A percentile compares a stretch with the other conserved stretches of the same genome.
phyloP scores from a whole-genome alignment of 1,139 yeast genomes.

The Yamadazyma jaroonii region DNA sequence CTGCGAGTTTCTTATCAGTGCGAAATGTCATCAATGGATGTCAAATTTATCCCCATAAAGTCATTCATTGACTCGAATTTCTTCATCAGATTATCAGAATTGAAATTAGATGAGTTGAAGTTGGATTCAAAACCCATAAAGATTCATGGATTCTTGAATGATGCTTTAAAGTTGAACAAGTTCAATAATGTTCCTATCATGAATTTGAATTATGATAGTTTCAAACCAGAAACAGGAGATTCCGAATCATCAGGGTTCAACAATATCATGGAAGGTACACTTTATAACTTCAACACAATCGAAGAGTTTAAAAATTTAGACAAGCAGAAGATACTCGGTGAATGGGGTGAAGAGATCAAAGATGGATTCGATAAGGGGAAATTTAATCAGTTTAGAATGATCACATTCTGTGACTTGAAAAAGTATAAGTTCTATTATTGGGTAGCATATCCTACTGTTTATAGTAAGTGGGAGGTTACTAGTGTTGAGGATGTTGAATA shows the following conservation, averaged over 20 bases:
- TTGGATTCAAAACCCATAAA: conserved; percentile 48
- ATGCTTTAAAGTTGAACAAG: conserved; percentile 30
- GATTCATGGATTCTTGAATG: conserved; percentile 37
- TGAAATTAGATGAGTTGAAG: conserved; percentile 66
- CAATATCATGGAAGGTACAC: conserved; percentile 23
- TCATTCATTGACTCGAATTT: conserved; percentile 86
- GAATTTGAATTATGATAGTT: conserved; percentile 38
- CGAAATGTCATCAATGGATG: conserved; percentile 2
- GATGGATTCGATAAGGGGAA: conserved; percentile 13
- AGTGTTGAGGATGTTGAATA: conserved; percentile 4
- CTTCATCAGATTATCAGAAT: conserved; percentile 66
- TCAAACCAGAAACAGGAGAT: conserved; percentile 28
- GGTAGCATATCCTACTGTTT: conserved; percentile 75
- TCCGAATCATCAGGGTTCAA: not conserved
- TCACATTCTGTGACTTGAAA: conserved; percentile 84
- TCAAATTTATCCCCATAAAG: conserved; percentile 39
- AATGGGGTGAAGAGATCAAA: conserved; percentile 34
- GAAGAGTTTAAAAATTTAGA: conserved; percentile 75
- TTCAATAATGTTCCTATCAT: conserved; percentile 43
- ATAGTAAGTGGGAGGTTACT: conserved; percentile 37
- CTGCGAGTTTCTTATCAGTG: too few relatives aligned
- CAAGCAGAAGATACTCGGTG: conserved; percentile 54
- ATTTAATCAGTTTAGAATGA: conserved; percentile 44
- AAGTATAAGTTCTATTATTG: conserved; percentile 86
- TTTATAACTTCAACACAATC: conserved; percentile 73